phyloP scores from a whole-genome alignment of 768 basidiomycete species.

The Hortiboletus campestris region DNA sequence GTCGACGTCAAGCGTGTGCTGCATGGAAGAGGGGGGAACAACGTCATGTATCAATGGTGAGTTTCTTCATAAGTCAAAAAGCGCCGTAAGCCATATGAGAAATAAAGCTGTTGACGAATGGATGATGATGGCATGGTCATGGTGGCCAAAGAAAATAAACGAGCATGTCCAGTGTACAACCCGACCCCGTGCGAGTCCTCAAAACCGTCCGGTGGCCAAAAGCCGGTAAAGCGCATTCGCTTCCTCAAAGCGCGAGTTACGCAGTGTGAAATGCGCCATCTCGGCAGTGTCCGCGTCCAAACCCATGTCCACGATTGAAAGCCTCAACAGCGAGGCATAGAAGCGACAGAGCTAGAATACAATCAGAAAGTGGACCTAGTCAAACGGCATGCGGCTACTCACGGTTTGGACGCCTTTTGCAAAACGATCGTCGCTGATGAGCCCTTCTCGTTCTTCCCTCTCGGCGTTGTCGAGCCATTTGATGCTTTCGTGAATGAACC shows the following conservation, averaged over 20 bases:
- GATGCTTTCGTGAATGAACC: constrained; percentile 69
- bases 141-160: not conserved
- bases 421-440: constrained; percentile 70
- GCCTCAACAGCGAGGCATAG: constrained; percentile 67
- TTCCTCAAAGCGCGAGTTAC: constrained; percentile 72
- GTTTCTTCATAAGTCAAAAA: constrained; percentile 20
- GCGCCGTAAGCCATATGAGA: constrained; percentile 1
- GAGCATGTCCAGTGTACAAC: not conserved
- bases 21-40: not conserved
- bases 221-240: constrained; percentile 70
- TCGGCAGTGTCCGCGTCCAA: constrained; percentile 72
- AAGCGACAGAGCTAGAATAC: constrained; percentile 67
- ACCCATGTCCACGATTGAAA: constrained; percentile 57
- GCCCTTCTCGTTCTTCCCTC: constrained; percentile 63
- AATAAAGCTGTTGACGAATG: constrained; percentile 1
- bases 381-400: constrained; percentile 23
- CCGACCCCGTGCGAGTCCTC: not conserved
- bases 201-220: constrained; percentile 46
- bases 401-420: constrained; percentile 73
- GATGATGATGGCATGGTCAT: not conserved
- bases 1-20: not conserved
- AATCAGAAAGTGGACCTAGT: not conserved
- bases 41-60: constrained; percentile 3
- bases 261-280: constrained; percentile 75
- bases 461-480: constrained; percentile 71